Evolutionary conservation across 2,329 filamentous ascomycete species (phyloP).

Genomic region (Coniochaeta sp.): DNA sequence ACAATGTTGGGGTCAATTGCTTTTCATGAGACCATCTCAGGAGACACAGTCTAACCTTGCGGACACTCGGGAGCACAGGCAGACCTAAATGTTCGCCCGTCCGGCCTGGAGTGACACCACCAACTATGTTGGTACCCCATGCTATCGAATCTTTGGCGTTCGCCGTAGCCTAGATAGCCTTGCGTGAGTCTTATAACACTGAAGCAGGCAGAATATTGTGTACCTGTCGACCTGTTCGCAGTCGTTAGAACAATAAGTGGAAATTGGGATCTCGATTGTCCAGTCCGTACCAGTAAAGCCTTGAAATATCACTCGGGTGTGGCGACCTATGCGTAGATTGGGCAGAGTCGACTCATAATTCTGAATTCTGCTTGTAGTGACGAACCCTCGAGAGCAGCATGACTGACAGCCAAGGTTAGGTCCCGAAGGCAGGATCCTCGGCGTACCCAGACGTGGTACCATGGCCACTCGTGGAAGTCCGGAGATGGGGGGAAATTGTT

Average conservation of each 20-base stretch:
- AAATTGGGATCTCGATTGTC: background rate
- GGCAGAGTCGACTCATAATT: constrained; percentile 24
- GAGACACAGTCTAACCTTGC: constrained; percentile 33
- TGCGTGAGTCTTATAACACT: background rate
- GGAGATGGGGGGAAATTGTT: too few relatives aligned
- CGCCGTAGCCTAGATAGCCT: constrained; percentile 49
- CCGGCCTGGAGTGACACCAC: constrained; percentile 66
- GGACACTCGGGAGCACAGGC: constrained; percentile 63
- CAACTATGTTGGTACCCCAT: constrained; percentile 76
- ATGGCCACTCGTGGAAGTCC: background rate
- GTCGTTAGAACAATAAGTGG: background rate
- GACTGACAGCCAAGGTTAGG: constrained; percentile 3
- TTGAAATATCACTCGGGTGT: constrained; percentile 34
- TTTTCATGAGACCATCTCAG: background rate
- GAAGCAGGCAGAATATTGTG: background rate
- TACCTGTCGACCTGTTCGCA: constrained; percentile 12
- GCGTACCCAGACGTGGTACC: background rate
- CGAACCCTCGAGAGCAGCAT: constrained; percentile 12
- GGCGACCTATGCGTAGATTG: constrained; percentile 28
- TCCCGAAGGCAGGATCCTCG: background rate
- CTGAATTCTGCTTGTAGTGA: constrained; percentile 9
- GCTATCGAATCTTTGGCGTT: constrained; percentile 70
- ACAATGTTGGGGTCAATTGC: background rate
- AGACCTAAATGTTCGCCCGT: constrained; percentile 65
- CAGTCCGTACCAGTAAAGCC: constrained; percentile 29